These are phyloP conservation scores for Clavispora asparagi DNA, from an alignment of 805 yeast species.

Conservation along the genomic window DNA sequence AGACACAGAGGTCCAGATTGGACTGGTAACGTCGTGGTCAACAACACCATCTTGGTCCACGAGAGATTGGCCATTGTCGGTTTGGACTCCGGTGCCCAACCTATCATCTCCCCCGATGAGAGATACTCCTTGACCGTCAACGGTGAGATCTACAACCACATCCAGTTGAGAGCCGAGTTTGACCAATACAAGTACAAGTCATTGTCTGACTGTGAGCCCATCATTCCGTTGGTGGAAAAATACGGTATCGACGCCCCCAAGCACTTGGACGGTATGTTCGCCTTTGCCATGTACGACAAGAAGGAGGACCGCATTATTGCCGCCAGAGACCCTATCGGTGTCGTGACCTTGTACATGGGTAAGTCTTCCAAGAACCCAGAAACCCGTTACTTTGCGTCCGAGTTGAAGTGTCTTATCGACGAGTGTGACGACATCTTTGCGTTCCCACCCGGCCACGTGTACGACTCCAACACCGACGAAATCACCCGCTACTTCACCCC, in stretches of 20 bases:
- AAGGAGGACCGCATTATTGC: slow-evolving; percentile 84
- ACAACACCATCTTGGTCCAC: slow-evolving; percentile 88
- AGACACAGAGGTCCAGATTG: slow-evolving; percentile 99
- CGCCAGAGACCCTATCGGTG: slow-evolving; percentile 98
- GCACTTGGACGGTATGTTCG: slow-evolving; percentile 96
- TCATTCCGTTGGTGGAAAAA: slow-evolving; percentile 86
- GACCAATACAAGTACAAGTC: slow-evolving; percentile 75
- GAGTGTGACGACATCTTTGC: slow-evolving; percentile 91
- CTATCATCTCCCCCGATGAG: slow-evolving; percentile 78
- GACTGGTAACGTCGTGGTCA: slow-evolving; percentile 82
- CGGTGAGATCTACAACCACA: slow-evolving; percentile 98
- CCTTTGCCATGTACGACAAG: slow-evolving; percentile 86
- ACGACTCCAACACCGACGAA: slow-evolving; percentile 85
- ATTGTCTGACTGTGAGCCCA: slow-evolving; percentile 94
- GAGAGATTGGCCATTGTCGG: slow-evolving; percentile 98
- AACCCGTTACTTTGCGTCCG: slow-evolving; percentile 87
- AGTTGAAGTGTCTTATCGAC: slow-evolving; percentile 87
- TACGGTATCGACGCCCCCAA: slow-evolving; percentile 89
- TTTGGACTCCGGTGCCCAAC: slow-evolving; percentile 97
- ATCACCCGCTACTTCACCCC: slow-evolving; percentile 87
- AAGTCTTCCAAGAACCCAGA: slow-evolving; percentile 62
- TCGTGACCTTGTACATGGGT: slow-evolving; percentile 95
- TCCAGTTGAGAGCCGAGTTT: slow-evolving; percentile 74
- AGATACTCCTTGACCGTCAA: slow-evolving; percentile 77
- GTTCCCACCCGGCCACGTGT: slow-evolving; percentile 98